Conservation (phyloP, 306 rosid genomes). For the Potentilla sterilis region DNA sequence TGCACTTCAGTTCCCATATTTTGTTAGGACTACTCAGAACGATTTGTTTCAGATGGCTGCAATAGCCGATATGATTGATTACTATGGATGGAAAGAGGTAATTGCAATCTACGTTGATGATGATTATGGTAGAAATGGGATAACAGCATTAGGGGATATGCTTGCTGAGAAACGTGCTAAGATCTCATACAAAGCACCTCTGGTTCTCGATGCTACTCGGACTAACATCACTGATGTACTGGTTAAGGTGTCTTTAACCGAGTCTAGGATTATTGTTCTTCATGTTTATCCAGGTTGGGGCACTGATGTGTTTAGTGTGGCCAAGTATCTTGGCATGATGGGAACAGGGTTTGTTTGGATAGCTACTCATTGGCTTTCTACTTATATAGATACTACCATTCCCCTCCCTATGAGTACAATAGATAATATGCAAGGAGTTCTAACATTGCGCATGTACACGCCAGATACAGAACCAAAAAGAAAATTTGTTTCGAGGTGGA, state of each 20-base stretch:
- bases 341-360: slow-evolving; percentile 90
- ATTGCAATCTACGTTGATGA: slow-evolving; percentile 83
- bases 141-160: slow-evolving; percentile 61
- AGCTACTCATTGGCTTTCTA: slow-evolving; percentile 69
- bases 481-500: slow-evolving; percentile 73
- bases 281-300: slow-evolving; percentile 51
- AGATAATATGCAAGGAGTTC: slow-evolving; percentile 69
- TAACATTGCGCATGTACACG: slow-evolving; percentile 62
- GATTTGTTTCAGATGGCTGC: slow-evolving; percentile 87
- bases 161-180: slow-evolving; percentile 77
- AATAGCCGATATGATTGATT: slow-evolving; percentile 64
- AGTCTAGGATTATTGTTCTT: slow-evolving; percentile 74
- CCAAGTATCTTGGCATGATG: slow-evolving; percentile 79
- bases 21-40: slow-evolving; percentile 64
- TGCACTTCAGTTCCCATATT: slow-evolving; percentile 89
- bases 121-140: slow-evolving; percentile 89
- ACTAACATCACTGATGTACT: slow-evolving; percentile 61
- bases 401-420: slow-evolving; percentile 41
- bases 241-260: slow-evolving; percentile 74
- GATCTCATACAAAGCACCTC: slow-evolving; percentile 80
- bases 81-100: slow-evolving; percentile 82
- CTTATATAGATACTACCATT: slow-evolving; percentile 47
- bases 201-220: slow-evolving; percentile 43
- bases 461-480: slow-evolving; percentile 69
- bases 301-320: slow-evolving; percentile 48